These are phyloP conservation scores for Ogataea polymorpha DNA, from an alignment of 805 yeast species.

Conservation along the genomic window DNA sequence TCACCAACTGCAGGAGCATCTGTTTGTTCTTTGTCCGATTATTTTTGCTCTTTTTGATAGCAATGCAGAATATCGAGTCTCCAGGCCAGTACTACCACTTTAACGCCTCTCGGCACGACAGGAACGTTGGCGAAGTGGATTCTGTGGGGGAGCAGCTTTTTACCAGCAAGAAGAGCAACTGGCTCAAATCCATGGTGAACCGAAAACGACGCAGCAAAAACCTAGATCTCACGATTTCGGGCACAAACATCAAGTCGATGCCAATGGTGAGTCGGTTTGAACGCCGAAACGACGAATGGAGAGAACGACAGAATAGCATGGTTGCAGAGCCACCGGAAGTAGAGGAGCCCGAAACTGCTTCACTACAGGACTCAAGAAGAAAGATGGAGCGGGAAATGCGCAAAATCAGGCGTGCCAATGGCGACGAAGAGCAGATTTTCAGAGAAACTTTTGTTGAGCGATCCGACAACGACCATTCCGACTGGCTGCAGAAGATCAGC, in stretches of 20 bases:
- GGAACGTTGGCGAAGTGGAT: background rate
- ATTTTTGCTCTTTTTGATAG: background rate
- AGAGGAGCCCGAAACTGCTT: background rate
- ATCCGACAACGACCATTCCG: conserved; percentile 4
- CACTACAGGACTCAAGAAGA: background rate
- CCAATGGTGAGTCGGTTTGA: conserved; percentile 24
- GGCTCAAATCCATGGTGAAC: conserved; percentile 6
- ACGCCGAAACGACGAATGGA: conserved; percentile 22
- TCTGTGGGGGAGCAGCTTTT: conserved; percentile 11
- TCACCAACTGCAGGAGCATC: background rate
- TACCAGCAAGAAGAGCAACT: conserved; percentile 9
- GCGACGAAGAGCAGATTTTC: conserved; percentile 17
- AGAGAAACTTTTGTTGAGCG: conserved; percentile 15
- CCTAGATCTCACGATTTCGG: conserved; percentile 10
- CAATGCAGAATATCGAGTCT: background rate
- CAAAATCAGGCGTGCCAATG: conserved; percentile 9
- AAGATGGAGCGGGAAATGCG: conserved; percentile 12
- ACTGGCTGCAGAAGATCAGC: conserved; percentile 6
- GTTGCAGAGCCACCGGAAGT: background rate
- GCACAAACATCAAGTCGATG: conserved; percentile 22
- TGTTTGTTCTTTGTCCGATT: background rate
- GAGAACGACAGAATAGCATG: conserved; percentile 8
- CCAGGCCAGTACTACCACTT: conserved; percentile 9
- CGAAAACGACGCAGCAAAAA: conserved; percentile 4
- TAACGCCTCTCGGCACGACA: conserved; percentile 7